Base-by-base conservation (phyloP, 1,284 basidiomycete genomes). In the Somion occarium region DNA sequence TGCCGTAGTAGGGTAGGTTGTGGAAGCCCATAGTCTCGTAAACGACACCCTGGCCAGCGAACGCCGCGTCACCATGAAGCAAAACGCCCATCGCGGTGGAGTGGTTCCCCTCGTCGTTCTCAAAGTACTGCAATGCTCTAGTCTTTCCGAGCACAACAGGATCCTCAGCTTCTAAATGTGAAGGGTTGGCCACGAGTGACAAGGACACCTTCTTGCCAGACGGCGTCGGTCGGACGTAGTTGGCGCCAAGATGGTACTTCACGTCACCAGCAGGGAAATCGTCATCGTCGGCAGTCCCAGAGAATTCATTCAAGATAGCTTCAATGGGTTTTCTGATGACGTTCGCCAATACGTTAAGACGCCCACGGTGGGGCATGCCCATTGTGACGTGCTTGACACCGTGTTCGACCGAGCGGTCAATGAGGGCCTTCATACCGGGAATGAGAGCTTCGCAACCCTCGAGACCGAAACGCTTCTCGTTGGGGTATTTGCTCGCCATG, bases 11-110 rank as follows among this genome's bases (percentile, higher is more conserved):
- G 44, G 93, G 93, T 44, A 99, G 79, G 68, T 91, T 93, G 75
- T 95, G 91, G 80, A 99, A 92, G 65, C 97, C 97, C 91, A 98
- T 98, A 38, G 96, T 98, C 77, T 99, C 97, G 73, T 99, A 99
- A 38, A 99, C 95, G 55, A 99, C 79, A 73, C 97, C 97, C 69
- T 99, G 97, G 34, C 96, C 97, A 51, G 97, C 94, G 64, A 99
- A 99, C 11, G 97, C 96, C 26, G 97, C 97, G 65, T 99, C 97
- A 70, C 97, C 97, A 70, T 99, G 97, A 51, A 99, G 82, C 44
- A 99, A 78, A 22, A 99, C 89, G 56, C 84, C 89, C 93, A 99
- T 96, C 41, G 94, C 93, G 1, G 88, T 85, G 57, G 73, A 79
- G 67, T 91, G 87, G 18, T 78, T 74, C 34, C 73, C 73, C 67